Percentiles rank a stretch among this genome's conserved stretches.
These are phyloP conservation scores for Kwoniella heveanensis DNA, from an alignment of 768 basidiomycete species.

Conservation along the genomic window DNA sequence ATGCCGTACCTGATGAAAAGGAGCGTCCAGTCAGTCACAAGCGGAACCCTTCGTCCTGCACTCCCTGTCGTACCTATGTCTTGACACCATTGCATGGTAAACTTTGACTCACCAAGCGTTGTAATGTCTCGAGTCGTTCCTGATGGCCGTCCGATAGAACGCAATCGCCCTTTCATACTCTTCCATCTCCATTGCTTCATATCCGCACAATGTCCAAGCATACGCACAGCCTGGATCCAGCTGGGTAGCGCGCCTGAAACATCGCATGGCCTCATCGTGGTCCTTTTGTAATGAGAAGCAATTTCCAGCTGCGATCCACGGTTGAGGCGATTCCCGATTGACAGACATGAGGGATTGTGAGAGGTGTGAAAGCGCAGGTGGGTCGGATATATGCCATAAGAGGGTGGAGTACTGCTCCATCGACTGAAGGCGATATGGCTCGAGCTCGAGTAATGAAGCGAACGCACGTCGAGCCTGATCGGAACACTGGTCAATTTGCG, in stretches of 20 bases:
- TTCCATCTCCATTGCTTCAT: conserved; percentile 89
- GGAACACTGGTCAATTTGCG: not conserved
- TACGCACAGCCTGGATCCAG: conserved; percentile 89
- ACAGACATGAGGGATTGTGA: conserved; percentile 89
- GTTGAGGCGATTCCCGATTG: conserved; percentile 71
- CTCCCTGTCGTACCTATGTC: too few relatives aligned
- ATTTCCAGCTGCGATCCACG: conserved; percentile 97
- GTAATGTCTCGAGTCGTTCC: conserved; percentile 89
- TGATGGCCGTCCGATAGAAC: conserved; percentile 88
- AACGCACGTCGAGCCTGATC: conserved; percentile 83
- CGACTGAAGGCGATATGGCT: conserved; percentile 86
- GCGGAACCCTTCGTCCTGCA: too few relatives aligned
- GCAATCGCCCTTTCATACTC: conserved; percentile 87
- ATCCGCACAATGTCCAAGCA: conserved; percentile 92
- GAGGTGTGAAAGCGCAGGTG: conserved; percentile 82
- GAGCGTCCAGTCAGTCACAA: conserved; percentile 8
- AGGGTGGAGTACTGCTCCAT: conserved; percentile 97
- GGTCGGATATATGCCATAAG: conserved; percentile 87
- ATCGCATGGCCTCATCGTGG: conserved; percentile 85
- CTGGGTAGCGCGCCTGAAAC: conserved; percentile 88
- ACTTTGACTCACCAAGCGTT: conserved; percentile 82
- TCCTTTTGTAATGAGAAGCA: conserved; percentile 94
- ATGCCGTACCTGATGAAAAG: conserved; percentile 81
- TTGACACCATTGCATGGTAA: not conserved
- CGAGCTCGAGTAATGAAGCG: conserved; percentile 72